Percentiles rank a stretch among this genome's conserved stretches.
Evolutionary conservation across 345 rosid genomes (phyloP).

Genomic region (Clarkia xantiana): DNA sequence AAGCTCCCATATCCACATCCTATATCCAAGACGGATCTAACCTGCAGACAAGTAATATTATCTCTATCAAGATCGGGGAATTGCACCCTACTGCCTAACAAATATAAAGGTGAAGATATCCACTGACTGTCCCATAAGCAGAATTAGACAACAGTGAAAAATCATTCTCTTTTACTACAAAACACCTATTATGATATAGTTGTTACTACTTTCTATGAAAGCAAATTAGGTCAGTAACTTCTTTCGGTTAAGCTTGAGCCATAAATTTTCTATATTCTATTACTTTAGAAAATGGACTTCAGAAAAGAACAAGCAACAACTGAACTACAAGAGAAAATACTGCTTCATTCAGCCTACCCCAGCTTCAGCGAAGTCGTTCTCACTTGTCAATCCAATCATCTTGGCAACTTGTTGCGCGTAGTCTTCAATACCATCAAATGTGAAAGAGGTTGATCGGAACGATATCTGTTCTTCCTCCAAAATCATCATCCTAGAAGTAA

Average conservation of each 20-base stretch:
- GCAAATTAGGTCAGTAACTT: too few relatives aligned
- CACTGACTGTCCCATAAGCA: too few relatives aligned
- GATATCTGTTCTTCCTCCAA: slow-evolving; percentile 93
- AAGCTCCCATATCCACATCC: slow-evolving; percentile 99
- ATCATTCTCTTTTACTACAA: too few relatives aligned
- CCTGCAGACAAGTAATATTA: slow-evolving; percentile 26
- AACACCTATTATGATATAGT: too few relatives aligned
- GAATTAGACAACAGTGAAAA: too few relatives aligned
- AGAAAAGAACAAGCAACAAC: background rate
- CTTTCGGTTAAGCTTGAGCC: too few relatives aligned
- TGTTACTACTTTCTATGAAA: too few relatives aligned
- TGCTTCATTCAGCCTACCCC: slow-evolving; percentile 44
- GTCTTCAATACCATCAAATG: slow-evolving; percentile 92
- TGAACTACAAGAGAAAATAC: background rate
- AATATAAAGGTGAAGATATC: too few relatives aligned
- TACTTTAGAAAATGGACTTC: background rate
- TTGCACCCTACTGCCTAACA: background rate
- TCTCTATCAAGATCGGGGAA: background rate
- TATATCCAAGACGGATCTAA: slow-evolving; percentile 86
- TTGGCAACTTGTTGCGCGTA: slow-evolving; percentile 96
- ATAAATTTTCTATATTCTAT: too few relatives aligned
- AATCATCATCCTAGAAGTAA: slow-evolving; percentile 76
- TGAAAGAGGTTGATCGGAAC: slow-evolving; percentile 72
- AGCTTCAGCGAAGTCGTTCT: slow-evolving; percentile 67
- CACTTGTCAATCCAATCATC: slow-evolving; percentile 86